Evolutionary conservation across 2,329 filamentous ascomycete species (phyloP).

Genomic region (Colletotrichum chrysophilum): DNA sequence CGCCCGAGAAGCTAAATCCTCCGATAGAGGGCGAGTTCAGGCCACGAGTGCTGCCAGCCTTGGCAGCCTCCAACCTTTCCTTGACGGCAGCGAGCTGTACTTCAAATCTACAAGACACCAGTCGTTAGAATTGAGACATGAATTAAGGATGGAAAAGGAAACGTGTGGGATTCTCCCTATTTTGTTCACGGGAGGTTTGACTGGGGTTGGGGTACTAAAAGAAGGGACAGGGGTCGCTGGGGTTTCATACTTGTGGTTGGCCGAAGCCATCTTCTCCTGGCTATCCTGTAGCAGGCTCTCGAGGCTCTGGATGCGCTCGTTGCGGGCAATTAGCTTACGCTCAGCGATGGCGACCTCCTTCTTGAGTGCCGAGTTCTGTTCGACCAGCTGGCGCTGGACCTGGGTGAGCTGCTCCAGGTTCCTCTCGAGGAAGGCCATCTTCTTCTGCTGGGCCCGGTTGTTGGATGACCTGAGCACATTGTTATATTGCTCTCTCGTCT

Average conservation of each 20-base stretch:
- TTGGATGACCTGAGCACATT: constrained; percentile 96
- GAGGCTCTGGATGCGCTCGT: constrained; percentile 94
- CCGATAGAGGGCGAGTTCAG: constrained; percentile 69
- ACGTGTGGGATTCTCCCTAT: neutral
- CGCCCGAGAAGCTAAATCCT: constrained; percentile 73
- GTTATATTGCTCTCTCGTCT: constrained; percentile 98
- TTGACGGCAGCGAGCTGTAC: constrained; percentile 96
- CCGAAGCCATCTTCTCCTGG: constrained; percentile 96
- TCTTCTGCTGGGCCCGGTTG: constrained; percentile 99
- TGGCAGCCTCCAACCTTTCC: constrained; percentile 94
- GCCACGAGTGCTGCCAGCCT: constrained; percentile 86
- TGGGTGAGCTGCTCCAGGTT: constrained; percentile 98
- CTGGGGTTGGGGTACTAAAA: neutral
- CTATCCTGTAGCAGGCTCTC: constrained; percentile 93
- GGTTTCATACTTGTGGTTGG: constrained; percentile 85
- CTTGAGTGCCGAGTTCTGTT: constrained; percentile 96
- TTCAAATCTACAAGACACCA: constrained; percentile 74
- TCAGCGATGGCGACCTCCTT: constrained; percentile 99
- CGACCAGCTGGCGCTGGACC: constrained; percentile 95
- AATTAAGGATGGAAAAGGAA: neutral
- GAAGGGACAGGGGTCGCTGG: neutral
- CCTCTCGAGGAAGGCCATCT: constrained; percentile 98
- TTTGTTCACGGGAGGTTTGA: neutral
- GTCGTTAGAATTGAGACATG: neutral
- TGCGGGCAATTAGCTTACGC: constrained; percentile 93